Evolutionary conservation across 225 moss, liverwort and hornwort genomes (phyloP), one percentile per base, ranked within the genome.

Genomic region (Rhytidiadelphus loreus): DNA sequence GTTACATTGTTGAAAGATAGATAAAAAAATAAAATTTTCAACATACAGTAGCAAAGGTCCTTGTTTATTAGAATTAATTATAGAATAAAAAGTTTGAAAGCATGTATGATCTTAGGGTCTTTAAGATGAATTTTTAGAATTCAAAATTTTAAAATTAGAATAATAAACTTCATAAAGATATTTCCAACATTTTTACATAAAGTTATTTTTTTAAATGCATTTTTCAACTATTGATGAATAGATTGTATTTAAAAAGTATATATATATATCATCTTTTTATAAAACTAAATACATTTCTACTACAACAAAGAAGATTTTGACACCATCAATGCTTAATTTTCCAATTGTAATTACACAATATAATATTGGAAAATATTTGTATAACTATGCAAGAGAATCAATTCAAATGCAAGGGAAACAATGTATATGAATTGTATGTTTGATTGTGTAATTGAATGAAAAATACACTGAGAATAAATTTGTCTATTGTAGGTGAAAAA

Each of bases 101-200:
- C 5, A 16, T 10, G 5, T 5, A 44, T 14, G 43, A 13, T 72
- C 3, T 44, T 0, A 17, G 0, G 11, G 7, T 44, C 3, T 16
- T 6, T 41, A 43, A 5, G 9, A 26, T 44, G 29, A 72, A 72
- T 2, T 28, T 29, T 17, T 72, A 72, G 8, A 44, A 72, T 29
- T 18, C 6, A 30, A 19, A 73, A 46, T n/a, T n/a, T n/a, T n/a
- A n/a, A n/a, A n/a, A n/a, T n/a, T n/a, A n/a, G n/a, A n/a, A n/a
- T n/a, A n/a, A n/a, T n/a, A n/a, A n/a, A n/a, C 4, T 43, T 28
- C 28, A 9, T 3, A 15, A 3, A 71, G 15, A 72, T 74, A 32
- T 29, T 44, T 72, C 25, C 1, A 44, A 72, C 16, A 17, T 72
- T 29, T 72, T 46, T 46, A 11, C 5, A 30, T 46, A 18, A 48